Evolutionary conservation across 2,329 filamentous ascomycete genomes (phyloP).

Genomic region (Kalaharituber pfeilii): DNA sequence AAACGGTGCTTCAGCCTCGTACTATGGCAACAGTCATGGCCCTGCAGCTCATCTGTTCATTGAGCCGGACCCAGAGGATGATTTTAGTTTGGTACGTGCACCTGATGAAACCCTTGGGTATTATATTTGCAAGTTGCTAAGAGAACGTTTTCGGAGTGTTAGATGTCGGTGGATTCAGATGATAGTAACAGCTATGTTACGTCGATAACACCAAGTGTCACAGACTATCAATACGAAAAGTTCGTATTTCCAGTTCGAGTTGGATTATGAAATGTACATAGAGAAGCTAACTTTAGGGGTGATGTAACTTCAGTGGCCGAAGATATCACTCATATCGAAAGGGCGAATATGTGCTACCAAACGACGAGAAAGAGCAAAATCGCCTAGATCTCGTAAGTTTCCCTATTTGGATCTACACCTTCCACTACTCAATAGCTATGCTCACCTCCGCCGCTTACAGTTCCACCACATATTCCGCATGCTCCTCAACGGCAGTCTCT

Average conservation of each 20-base stretch:
- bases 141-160: no score
- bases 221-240: conserved; percentile 1
- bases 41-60: no score
- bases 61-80: no score
- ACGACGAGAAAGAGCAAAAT: conserved; percentile 1
- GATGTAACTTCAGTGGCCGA: background rate
- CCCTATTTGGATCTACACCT: background rate
- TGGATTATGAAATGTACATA: background rate
- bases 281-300: background rate
- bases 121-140: no score
- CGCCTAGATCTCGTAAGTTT: background rate
- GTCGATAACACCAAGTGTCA: background rate
- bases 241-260: background rate
- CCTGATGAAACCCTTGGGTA: no score
- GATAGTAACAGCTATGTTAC: background rate
- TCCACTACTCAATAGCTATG: background rate
- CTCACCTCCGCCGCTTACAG: background rate
- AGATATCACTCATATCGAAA: background rate
- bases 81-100: no score
- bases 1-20: no score
- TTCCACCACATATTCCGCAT: background rate
- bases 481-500: background rate
- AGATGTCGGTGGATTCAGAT: background rate
- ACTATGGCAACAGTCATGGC: no score
- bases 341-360: background rate